Base-by-base conservation (phyloP, 2,329 filamentous ascomycete species). In the Waltergamsia citrina region DNA sequence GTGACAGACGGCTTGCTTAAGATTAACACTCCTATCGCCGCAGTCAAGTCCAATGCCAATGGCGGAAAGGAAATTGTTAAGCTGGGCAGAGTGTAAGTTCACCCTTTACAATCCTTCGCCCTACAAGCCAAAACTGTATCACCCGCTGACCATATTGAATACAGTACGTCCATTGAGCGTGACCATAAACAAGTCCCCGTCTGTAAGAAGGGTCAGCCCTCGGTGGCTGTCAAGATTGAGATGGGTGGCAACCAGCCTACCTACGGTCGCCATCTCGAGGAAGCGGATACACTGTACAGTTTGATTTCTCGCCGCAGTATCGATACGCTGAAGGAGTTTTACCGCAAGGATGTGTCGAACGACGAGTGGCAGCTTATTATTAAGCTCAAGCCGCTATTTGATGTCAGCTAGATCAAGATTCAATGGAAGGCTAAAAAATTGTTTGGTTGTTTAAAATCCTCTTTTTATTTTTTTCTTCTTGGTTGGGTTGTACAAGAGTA, bases 151-250 rank as follows among this genome's bases (percentile, higher is more conserved):
- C 15, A 10, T n/a, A 35, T 48, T 62, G 44, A 62, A 14, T 22
- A 38, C 51, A 94, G 88, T n/a, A 85, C 85, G 36, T 88, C 83
- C 3, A 98, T 98, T 52, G 90, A 98, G 61, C 81, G 93, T 54
- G 93, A 98, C 47, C 92, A 98, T 74, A 98, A 98, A 67, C 78
- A 92, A 43, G 81, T 98, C 45, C 74, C 71, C 8, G 71, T 94
- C 38, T 94, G 86, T 68, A 98, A 98, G 63, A 90, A 87, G 65
- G 90, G 90, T 34, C 85, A 94, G 53, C 92, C 93, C n/a, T 93
- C 87, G 2, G 93, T 98, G 8, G 92, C 92, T 15, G 71, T 98
- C 67, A 98, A 98, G 71, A 93, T 98, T 50, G 93, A 98, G 65
- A 81, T 80, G 75, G 90, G 87, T 35, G 65, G 80, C 38, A 85